Evolutionary conservation across 208 protist genomes (phyloP), one percentile per base, ranked within the genome.

Genomic region (Zelonia costaricensis): DNA sequence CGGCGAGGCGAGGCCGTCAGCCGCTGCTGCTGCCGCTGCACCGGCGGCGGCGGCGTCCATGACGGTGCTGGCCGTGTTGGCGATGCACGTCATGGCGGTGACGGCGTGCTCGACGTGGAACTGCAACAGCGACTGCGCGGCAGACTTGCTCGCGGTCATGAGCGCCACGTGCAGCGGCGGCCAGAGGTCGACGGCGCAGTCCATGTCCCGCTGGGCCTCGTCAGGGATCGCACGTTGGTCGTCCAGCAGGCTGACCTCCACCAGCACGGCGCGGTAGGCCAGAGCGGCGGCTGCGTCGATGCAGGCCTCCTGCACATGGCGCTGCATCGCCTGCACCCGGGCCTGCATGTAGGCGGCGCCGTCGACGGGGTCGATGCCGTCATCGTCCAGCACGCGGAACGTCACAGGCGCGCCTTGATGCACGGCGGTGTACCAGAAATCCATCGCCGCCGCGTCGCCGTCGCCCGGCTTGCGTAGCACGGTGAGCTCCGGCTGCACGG

Each of bases 191-290:
- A 77, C 53, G 3, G 56, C 67, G 28, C 61, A 76, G 48, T 83
- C 68, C 43, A 58, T 53, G 18, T 75, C 55, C 2, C 55, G 38
- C 42, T 48, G 55, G 6, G 44, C 40, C 40, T 73, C 66, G 6
- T 68, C 39, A n/a, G 80, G 80, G 16, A 81, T 42, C 8, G 68
- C 74, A 8, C 65, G 35, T 12, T 69, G 68, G 54, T 88, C 80
- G 12, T 85, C 87, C 15, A 88, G 58, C 7, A 85, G 53, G 53
- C 76, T 87, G 6, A 93, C 67, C 55, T 91, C 74, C 13, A 93
- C 87, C 23, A 55, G 42, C 23, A 93, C 47, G 16, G 69, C 67
- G 16, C 51, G 53, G 71, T 93, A 93, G 27, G 78, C 76, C 9
- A 36, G 31, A 35, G 65, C 58, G 2, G 55, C 52, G 7, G 81